phyloP scores from a whole-genome alignment of 371 early-diverging fungal genomes.

The Nematocida minor region DNA sequence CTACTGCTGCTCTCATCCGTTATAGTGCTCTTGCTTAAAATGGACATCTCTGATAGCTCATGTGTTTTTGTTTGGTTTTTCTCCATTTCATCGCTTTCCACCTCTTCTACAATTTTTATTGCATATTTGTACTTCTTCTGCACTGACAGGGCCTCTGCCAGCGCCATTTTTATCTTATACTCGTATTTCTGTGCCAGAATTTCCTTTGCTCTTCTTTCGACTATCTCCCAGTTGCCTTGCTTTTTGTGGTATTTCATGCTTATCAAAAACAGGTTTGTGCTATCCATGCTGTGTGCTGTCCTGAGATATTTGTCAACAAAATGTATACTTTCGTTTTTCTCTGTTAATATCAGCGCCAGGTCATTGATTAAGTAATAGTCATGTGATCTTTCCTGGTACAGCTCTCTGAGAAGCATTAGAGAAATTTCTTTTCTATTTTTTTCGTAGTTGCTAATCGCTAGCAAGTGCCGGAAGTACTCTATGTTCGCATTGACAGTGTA shows the following conservation, averaged over 20 bases:
- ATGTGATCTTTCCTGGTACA: background rate
- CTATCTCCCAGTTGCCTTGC: conserved; percentile 8
- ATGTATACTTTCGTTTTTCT: background rate
- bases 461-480: background rate
- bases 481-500: background rate
- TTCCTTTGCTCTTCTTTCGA: conserved; percentile 24
- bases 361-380: conserved; percentile 28
- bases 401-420: background rate
- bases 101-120: background rate
- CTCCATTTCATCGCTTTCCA: conserved; percentile 1
- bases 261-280: background rate
- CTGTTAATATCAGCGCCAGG: background rate
- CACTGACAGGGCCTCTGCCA: conserved; percentile 18
- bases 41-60: no score
- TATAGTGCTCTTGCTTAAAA: background rate
- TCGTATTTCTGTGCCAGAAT: background rate
- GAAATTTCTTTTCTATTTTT: background rate
- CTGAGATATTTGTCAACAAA: conserved; percentile 14
- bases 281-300: background rate
- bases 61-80: no score
- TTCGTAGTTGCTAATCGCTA: conserved; percentile 12
- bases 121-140: conserved; percentile 37
- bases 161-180: conserved; percentile 33
- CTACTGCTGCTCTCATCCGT: background rate
- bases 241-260: background rate